phyloP scores from a whole-genome alignment of 495 filamentous ascomycete species.

The Podospora comata region DNA sequence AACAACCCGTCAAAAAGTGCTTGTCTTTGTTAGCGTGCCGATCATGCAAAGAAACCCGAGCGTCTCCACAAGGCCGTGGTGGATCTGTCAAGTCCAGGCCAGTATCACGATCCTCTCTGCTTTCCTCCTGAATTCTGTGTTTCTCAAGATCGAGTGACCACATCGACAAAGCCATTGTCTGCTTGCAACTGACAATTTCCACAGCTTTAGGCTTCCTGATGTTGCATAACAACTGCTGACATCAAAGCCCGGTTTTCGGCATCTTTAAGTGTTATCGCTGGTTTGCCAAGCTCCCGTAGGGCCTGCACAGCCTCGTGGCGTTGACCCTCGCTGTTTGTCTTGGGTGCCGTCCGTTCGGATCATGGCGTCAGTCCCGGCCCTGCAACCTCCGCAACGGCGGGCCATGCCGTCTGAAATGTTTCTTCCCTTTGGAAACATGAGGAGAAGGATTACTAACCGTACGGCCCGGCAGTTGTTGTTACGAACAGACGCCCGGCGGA shows the following conservation, averaged over 20 bases:
- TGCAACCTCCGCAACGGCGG: not conserved
- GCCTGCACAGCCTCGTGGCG: slow-evolving; percentile 16
- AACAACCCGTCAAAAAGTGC: not conserved
- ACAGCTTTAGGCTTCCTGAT: not conserved
- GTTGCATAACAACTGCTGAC: not conserved
- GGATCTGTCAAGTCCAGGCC: not conserved
- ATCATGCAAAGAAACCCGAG: not conserved
- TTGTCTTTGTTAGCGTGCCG: slow-evolving; percentile 3
- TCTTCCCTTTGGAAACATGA: not conserved
- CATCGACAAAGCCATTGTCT: not conserved
- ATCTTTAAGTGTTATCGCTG: not conserved
- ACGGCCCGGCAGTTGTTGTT: not conserved
- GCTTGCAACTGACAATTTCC: not conserved
- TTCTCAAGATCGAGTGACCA: not conserved
- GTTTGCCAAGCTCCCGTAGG: not conserved
- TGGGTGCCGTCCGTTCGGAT: not conserved
- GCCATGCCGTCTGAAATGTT: not conserved
- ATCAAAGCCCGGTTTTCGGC: not conserved
- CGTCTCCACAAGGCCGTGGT: slow-evolving; percentile 1
- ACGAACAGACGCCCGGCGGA: not conserved
- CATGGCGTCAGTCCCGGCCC: not conserved
- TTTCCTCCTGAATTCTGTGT: not conserved
- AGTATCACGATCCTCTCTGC: not conserved
- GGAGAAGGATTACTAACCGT: not conserved
- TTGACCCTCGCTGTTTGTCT: not conserved